These are phyloP conservation scores for Periconia sp. DNA, from an alignment of 2,329 filamentous ascomycete genomes.

Conservation along the genomic window DNA sequence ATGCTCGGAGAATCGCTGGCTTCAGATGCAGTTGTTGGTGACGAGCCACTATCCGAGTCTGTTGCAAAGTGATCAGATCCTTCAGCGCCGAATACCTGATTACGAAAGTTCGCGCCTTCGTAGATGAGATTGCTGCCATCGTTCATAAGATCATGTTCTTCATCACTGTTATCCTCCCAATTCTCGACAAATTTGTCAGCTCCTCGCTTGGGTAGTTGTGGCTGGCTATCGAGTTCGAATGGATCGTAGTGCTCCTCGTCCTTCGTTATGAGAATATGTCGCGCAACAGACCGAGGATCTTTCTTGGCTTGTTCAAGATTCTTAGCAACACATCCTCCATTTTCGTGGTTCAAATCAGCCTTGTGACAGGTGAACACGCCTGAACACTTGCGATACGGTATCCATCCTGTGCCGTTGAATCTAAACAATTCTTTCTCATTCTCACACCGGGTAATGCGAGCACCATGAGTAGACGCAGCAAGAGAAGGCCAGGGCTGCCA, in stretches of 20 bases:
- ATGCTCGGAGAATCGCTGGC: too few species aligned
- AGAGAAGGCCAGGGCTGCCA: conserved; percentile 11
- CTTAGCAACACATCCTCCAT: conserved; percentile 4
- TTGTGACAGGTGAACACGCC: conserved; percentile 1
- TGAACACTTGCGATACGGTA: conserved; percentile 3
- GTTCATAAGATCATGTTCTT: not conserved
- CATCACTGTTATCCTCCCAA: conserved; percentile 1
- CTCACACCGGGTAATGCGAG: conserved; percentile 5
- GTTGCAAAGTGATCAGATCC: too few species aligned
- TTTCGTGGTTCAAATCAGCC: not conserved
- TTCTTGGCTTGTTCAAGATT: not conserved
- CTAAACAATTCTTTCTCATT: not conserved
- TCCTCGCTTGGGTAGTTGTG: not conserved
- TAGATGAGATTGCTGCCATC: conserved; percentile 1
- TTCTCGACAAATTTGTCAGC: conserved; percentile 1
- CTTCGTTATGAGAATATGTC: not conserved
- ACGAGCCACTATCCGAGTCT: too few species aligned
- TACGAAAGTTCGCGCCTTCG: too few species aligned
- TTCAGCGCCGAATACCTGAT: too few species aligned
- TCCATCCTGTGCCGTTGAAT: conserved; percentile 7
- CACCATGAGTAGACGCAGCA: not conserved
- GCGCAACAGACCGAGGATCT: not conserved
- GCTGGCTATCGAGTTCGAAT: not conserved
- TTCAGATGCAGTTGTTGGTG: too few species aligned
- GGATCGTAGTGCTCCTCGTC: not conserved